Evolutionary conservation across 106 monocot species (phyloP).

Genomic region (Acanthochlamys bracteata): DNA sequence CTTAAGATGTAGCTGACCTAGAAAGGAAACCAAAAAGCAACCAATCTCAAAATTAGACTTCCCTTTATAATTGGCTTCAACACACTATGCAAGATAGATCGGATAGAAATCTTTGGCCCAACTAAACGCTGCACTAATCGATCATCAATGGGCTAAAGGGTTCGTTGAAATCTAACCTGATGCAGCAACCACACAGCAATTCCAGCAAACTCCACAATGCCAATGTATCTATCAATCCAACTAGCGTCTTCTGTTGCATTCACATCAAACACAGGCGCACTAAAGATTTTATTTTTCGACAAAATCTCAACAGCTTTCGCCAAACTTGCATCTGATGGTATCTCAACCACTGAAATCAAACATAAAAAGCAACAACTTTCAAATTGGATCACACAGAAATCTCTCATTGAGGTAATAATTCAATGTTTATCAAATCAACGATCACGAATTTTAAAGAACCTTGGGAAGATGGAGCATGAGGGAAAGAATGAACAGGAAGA

Average conservation of each 20-base stretch:
- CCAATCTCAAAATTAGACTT: too few species aligned
- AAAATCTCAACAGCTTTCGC: conserved; percentile 56
- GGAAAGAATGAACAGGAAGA: not conserved
- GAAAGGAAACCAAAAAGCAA: too few species aligned
- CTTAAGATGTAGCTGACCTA: too few species aligned
- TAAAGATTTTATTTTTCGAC: conserved; percentile 53
- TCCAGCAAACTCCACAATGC: conserved; percentile 81
- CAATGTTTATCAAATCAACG: not conserved
- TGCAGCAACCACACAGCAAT: conserved; percentile 87
- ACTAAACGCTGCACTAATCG: too few species aligned
- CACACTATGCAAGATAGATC: too few species aligned
- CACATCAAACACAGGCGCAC: conserved; percentile 58
- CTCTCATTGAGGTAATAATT: not conserved
- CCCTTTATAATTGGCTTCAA: too few species aligned
- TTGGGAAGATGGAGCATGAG: not conserved
- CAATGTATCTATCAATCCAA: conserved; percentile 84
- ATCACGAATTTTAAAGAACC: not conserved
- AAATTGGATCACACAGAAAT: not conserved
- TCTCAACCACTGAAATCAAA: conserved; percentile 48
- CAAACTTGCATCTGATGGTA: conserved; percentile 68
- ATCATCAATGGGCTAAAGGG: not conserved
- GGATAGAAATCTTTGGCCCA: too few species aligned
- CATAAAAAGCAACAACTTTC: not conserved
- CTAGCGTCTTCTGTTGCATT: conserved; percentile 61
- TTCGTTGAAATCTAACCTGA: conserved; percentile 42